A percentile compares a stretch with the other conserved stretches of the same genome.
Conservation (phyloP, 2,329 filamentous ascomycete genomes). For the Penicillium sp. region DNA sequence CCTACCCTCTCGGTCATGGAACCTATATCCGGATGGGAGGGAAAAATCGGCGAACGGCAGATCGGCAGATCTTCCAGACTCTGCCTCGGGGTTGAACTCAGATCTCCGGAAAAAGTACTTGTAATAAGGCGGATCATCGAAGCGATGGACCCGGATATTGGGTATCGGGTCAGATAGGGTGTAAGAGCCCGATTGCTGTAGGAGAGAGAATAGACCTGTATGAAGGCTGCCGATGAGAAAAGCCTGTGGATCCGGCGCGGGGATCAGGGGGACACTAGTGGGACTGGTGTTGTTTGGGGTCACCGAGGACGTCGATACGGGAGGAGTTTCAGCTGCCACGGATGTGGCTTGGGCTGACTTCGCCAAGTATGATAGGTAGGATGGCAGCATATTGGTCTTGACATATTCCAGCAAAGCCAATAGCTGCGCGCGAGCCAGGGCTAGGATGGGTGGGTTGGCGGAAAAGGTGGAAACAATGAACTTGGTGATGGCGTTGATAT, state of each 20-base stretch:
- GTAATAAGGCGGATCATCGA: conserved; percentile 32
- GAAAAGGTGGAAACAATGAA: conserved; percentile 17
- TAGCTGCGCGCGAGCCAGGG: conserved; percentile 26
- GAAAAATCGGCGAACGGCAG: not conserved
- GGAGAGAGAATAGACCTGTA: conserved; percentile 31
- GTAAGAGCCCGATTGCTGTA: conserved; percentile 24
- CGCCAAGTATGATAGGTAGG: conserved; percentile 25
- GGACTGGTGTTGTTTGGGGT: not conserved
- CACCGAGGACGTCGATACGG: not conserved
- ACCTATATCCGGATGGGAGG: conserved; percentile 36
- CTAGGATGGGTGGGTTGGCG: conserved; percentile 9
- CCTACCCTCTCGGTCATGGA: conserved; percentile 25
- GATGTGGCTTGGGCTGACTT: not conserved
- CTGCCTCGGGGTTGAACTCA: conserved; percentile 9
- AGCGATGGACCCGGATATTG: conserved; percentile 29
- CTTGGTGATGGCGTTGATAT: not conserved
- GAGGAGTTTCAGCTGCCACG: not conserved
- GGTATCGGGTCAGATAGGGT: conserved; percentile 11
- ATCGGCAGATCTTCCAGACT: not conserved
- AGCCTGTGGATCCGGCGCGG: conserved; percentile 26
- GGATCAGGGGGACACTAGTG: conserved; percentile 22
- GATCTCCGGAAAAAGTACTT: conserved; percentile 38
- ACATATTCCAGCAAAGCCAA: conserved; percentile 29
- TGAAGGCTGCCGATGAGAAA: conserved; percentile 41
- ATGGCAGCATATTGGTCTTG: conserved; percentile 26